Base-by-base conservation (phyloP, 2,329 filamentous ascomycete genomes). In the Tothia fuscella region DNA sequence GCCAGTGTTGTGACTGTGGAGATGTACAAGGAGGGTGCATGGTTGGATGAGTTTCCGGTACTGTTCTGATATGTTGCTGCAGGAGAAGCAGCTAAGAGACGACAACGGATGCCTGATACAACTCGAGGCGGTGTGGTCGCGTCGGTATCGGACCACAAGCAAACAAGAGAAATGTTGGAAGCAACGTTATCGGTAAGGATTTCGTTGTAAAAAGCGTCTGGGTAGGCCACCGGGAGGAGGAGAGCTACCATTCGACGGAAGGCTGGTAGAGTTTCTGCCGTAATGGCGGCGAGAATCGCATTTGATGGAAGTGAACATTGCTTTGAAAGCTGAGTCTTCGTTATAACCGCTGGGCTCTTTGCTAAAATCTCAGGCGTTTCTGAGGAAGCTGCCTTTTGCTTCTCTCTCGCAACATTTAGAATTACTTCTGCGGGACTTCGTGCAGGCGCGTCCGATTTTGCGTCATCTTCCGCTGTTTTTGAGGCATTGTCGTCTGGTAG, bases 181-280 rank as follows among this genome's bases (percentile, higher is more conserved):
- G 65, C 60, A 33, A 70, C 55, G 2, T 67, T 62, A 43, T 78
- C 73, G 2, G 68, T 65, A 53, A 78, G 63, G 30, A 68, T 75
- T 45, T 75, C 72, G 16, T 66, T 68, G 61, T 75, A 80, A 63
- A 79, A 80, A 14, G 63, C 66, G 35, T 70, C 66, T 3, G 72
- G 68, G 52, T 80, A 80, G 41, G 71, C 66, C 43, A 80, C 72
- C 5, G 76, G 76, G 2, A 80, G 64, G 2, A 77, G 65, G 4
- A 77, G 59, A 41, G 66, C 62, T 38, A 71, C 77, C 22, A 80
- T 68, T 14, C 70, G 70, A 50, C 69, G 71, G 53, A 78, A 66
- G 6, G 68, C 66, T 16, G 68, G 65, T 28, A 80, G 62, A 51
- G 75, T 68, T 19, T 63, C 62, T 26, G 65, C 63, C n/a, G 64